Percentiles rank a stretch among this genome's conserved stretches.
phyloP scores from a whole-genome alignment of 2,329 filamentous ascomycete genomes.

The Zymoseptoria brevis region DNA sequence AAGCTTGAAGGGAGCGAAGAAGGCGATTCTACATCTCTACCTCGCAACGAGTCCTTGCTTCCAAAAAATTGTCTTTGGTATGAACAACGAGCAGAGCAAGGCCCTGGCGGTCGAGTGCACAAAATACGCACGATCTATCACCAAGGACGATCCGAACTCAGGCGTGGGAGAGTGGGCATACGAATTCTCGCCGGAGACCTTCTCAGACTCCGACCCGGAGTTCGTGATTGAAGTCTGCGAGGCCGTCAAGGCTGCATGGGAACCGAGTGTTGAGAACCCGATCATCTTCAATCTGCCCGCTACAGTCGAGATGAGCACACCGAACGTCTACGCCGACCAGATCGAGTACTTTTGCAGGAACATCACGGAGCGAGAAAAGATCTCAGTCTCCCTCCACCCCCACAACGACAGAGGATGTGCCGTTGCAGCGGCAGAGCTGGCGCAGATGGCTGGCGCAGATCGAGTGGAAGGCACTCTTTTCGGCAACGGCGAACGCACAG shows the following conservation, averaged over 20 bases:
- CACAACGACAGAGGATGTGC: slow-evolving; percentile 93
- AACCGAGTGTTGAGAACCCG: slow-evolving; percentile 64
- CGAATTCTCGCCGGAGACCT: slow-evolving; percentile 79
- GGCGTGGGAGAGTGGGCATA: slow-evolving; percentile 63
- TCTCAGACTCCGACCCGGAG: slow-evolving; percentile 82
- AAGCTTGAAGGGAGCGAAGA: slow-evolving; percentile 79
- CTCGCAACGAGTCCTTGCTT: slow-evolving; percentile 95
- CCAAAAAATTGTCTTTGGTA: slow-evolving; percentile 81
- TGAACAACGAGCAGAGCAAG: slow-evolving; percentile 72
- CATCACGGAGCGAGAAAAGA: slow-evolving; percentile 76
- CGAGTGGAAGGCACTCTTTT: slow-evolving; percentile 90
- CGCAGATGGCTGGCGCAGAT: slow-evolving; percentile 93
- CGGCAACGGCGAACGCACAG: slow-evolving; percentile 90
- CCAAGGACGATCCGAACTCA: slow-evolving; percentile 62
- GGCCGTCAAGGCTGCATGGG: slow-evolving; percentile 92
- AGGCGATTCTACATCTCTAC: slow-evolving; percentile 91
- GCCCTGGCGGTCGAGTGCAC: slow-evolving; percentile 79
- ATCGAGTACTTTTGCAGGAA: slow-evolving; percentile 91
- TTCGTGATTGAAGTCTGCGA: slow-evolving; percentile 79
- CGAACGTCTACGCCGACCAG: slow-evolving; percentile 92
- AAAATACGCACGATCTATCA: slow-evolving; percentile 78
- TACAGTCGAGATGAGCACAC: slow-evolving; percentile 89
- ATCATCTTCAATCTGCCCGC: slow-evolving; percentile 97
- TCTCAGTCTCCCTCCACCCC: slow-evolving; percentile 82
- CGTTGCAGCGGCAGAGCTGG: slow-evolving; percentile 81